phyloP scores from a whole-genome alignment of 768 basidiomycete genomes.

The Strobilomyces echinocephalus region DNA sequence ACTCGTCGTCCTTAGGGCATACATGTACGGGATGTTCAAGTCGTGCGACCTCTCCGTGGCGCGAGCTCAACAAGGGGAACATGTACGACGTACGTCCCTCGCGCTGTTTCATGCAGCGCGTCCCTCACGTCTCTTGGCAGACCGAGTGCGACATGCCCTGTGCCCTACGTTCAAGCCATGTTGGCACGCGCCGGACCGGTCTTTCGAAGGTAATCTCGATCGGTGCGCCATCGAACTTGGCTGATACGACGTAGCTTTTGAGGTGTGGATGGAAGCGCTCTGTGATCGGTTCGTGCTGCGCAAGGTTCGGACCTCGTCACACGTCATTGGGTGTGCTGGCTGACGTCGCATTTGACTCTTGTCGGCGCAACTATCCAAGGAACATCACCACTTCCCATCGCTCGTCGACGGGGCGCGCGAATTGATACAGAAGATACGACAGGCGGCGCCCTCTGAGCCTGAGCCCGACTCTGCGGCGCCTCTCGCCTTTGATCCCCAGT shows the following conservation, averaged over 20 bases:
- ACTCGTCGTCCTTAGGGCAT: constrained; percentile 53
- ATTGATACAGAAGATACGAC: constrained; percentile 11
- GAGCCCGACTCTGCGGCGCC: constrained; percentile 42
- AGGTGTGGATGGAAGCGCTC: no score
- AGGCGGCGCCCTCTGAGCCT: no score
- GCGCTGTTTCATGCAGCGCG: not conserved
- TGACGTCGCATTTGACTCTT: no score
- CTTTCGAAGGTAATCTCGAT: constrained; percentile 36
- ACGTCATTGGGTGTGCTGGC: no score
- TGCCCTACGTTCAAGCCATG: constrained; percentile 45
- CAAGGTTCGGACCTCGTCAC: constrained; percentile 37
- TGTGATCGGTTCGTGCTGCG: constrained; percentile 51
- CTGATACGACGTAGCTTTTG: no score
- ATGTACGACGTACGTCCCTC: no score
- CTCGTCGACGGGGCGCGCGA: constrained; percentile 8
- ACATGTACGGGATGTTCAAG: constrained; percentile 67
- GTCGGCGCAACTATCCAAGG: no score
- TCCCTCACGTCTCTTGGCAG: constrained; percentile 34
- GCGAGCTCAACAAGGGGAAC: constrained; percentile 51
- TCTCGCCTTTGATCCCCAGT: constrained; percentile 60
- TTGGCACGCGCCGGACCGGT: constrained; percentile 40
- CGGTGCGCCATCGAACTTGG: constrained; percentile 31
- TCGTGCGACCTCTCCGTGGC: constrained; percentile 79
- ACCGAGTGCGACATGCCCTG: constrained; percentile 61
- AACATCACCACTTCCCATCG: no score